phyloP scores from a whole-genome alignment of 331 rosid species.

The Rosa hybrid region DNA sequence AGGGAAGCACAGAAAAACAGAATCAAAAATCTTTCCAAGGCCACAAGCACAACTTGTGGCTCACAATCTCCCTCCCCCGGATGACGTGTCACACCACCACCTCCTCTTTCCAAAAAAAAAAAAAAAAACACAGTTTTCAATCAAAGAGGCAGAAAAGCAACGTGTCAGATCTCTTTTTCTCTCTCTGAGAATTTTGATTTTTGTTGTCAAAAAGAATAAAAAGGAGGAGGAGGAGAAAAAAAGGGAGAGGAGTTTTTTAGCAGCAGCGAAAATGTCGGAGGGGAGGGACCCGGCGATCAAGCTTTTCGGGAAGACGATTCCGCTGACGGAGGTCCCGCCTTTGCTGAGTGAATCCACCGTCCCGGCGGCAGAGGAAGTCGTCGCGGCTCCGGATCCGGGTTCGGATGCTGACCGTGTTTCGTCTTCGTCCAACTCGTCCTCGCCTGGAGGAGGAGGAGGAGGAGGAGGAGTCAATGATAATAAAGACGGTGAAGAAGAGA shows the following conservation, averaged over 20 bases:
- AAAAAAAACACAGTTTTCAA: neutral
- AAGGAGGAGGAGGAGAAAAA: neutral
- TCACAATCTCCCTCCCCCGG: slow-evolving; percentile 28
- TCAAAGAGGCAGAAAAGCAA: slow-evolving; percentile 3
- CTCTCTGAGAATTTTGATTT: neutral
- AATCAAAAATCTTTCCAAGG: slow-evolving; percentile 27
- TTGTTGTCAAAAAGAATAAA: too few species aligned
- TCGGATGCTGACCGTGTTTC: neutral
- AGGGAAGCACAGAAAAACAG: slow-evolving; percentile 10
- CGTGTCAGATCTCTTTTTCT: slow-evolving; percentile 48
- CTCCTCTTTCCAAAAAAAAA: neutral
- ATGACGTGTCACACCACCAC: slow-evolving; percentile 41
- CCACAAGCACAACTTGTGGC: slow-evolving; percentile 57
- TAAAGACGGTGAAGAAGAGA: slow-evolving; percentile 40
- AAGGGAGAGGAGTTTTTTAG: neutral
- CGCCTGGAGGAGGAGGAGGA: slow-evolving; percentile 18
- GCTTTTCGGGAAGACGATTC: slow-evolving; percentile 89
- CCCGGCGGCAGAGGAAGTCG: slow-evolving; percentile 20
- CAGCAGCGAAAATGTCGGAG: slow-evolving; percentile 56
- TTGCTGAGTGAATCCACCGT: neutral
- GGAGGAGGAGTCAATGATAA: slow-evolving; percentile 16
- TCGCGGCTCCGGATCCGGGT: slow-evolving; percentile 33
- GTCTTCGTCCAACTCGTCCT: slow-evolving; percentile 49
- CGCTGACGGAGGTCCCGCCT: slow-evolving; percentile 45
- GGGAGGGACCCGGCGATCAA: slow-evolving; percentile 80